Evolutionary conservation across 331 rosid species (phyloP).

Genomic region (Cucumis variabilis): DNA sequence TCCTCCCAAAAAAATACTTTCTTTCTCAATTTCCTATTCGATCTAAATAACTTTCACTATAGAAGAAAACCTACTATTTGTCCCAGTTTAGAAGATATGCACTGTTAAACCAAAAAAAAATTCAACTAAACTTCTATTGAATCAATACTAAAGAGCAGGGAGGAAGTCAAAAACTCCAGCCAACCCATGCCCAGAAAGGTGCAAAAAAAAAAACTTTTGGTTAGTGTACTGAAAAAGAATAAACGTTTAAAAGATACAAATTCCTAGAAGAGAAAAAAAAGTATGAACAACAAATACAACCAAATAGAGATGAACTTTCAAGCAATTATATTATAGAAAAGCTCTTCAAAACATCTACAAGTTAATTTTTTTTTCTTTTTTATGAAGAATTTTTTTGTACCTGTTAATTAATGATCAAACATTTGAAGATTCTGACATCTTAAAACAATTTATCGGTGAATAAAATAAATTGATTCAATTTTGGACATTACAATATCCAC

Average conservation of each 20-base stretch:
- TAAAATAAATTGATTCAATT: conserved; percentile 8
- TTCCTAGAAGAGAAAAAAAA: too few species aligned
- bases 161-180: background rate
- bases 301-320: too few species aligned
- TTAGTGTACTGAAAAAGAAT: too few species aligned
- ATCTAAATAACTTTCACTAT: background rate
- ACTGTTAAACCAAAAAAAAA: background rate
- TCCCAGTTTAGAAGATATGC: background rate
- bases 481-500: conserved; percentile 2
- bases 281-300: too few species aligned
- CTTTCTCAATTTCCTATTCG: background rate
- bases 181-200: background rate
- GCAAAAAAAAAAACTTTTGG: background rate
- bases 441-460: background rate
- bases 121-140: conserved; percentile 6
- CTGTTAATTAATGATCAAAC: background rate
- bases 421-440: conserved; percentile 7
- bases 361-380: background rate
- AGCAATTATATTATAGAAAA: background rate
- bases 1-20: background rate
- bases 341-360: background rate
- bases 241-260: too few species aligned
- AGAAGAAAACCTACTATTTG: background rate
- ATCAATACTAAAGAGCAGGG: background rate
- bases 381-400: background rate